These are phyloP conservation scores for Fusarium tupiense DNA, from an alignment of 2,329 filamentous ascomycete species.

Conservation along the genomic window DNA sequence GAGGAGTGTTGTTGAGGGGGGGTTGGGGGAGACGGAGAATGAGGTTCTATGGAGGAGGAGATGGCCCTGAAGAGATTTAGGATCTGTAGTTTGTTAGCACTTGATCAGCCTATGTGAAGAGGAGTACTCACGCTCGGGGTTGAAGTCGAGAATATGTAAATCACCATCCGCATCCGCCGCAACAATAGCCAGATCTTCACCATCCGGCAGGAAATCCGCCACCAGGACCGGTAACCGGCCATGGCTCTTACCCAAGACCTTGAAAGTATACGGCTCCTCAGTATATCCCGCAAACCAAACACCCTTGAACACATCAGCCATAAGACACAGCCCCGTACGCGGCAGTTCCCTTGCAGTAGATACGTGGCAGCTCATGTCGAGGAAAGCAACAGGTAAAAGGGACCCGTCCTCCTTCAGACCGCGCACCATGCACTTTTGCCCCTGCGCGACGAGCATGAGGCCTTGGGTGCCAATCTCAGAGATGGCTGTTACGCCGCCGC, in stretches of 20 bases:
- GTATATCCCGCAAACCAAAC: slow-evolving; percentile 97
- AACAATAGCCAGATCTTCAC: slow-evolving; percentile 82
- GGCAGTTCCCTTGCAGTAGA: slow-evolving; percentile 84
- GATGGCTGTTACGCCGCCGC: slow-evolving; percentile 88
- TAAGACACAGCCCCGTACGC: slow-evolving; percentile 84
- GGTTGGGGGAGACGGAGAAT: slow-evolving; percentile 85
- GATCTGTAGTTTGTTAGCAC: slow-evolving; percentile 67
- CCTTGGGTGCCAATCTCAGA: slow-evolving; percentile 87
- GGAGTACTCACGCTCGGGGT: slow-evolving; percentile 81
- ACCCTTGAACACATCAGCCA: slow-evolving; percentile 92
- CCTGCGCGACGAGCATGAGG: slow-evolving; percentile 89
- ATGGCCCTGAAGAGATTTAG: slow-evolving; percentile 90
- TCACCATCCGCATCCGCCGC: slow-evolving; percentile 87
- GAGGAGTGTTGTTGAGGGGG: slow-evolving; percentile 77
- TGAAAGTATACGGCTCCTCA: slow-evolving; percentile 96
- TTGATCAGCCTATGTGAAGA: not conserved
- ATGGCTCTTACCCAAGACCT: slow-evolving; percentile 87
- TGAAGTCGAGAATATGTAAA: slow-evolving; percentile 89
- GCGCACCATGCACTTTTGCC: slow-evolving; percentile 96
- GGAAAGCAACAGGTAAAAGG: slow-evolving; percentile 91
- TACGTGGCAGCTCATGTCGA: slow-evolving; percentile 97
- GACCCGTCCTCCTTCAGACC: slow-evolving; percentile 96
- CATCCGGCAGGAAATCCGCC: slow-evolving; percentile 89
- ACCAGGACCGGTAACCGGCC: slow-evolving; percentile 80
- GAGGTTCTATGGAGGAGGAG: slow-evolving; percentile 86